Evolutionary conservation across 2,329 filamentous ascomycete genomes (phyloP).

Genomic region (Lomentospora prolificans): DNA sequence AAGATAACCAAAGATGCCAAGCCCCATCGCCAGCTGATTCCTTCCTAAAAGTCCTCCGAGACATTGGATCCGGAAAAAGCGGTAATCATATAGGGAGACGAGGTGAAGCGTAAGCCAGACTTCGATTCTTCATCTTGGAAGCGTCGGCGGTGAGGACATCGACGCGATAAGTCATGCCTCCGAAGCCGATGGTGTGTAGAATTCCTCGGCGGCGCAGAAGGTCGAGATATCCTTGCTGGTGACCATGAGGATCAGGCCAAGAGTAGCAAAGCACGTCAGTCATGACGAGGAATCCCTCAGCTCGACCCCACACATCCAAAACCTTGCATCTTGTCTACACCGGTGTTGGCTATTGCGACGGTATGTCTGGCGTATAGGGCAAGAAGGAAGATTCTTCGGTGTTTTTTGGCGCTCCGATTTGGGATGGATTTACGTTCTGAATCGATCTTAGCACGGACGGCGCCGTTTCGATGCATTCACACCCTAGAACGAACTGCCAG

Average conservation of each 20-base stretch:
- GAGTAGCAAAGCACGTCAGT: conserved; percentile 36
- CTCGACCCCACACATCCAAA: conserved; percentile 53
- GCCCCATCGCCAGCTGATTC: conserved; percentile 55
- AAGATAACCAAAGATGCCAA: conserved; percentile 59
- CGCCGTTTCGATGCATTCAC: too few relatives aligned
- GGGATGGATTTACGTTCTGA: too few relatives aligned
- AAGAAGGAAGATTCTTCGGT: too few relatives aligned
- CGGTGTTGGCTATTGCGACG: conserved; percentile 42
- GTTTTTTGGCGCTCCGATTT: too few relatives aligned
- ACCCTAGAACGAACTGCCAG: too few relatives aligned
- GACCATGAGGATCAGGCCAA: conserved; percentile 56
- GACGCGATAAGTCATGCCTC: conserved; percentile 50
- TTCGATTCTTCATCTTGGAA: conserved; percentile 51
- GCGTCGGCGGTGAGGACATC: conserved; percentile 60
- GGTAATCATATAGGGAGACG: conserved; percentile 56
- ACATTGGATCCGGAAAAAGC: conserved; percentile 52
- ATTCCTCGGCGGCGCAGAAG: conserved; percentile 41
- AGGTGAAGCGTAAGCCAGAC: conserved; percentile 50
- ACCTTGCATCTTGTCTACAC: conserved; percentile 52
- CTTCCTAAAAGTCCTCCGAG: conserved; percentile 40
- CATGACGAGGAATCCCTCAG: conserved; percentile 46
- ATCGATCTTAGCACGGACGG: too few relatives aligned
- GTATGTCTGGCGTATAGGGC: conserved; percentile 43
- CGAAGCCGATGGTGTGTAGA: conserved; percentile 56
- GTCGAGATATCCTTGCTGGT: conserved; percentile 35